Evolutionary conservation across 495 filamentous ascomycete genomes (phyloP).

Genomic region (Neurospora africana): DNA sequence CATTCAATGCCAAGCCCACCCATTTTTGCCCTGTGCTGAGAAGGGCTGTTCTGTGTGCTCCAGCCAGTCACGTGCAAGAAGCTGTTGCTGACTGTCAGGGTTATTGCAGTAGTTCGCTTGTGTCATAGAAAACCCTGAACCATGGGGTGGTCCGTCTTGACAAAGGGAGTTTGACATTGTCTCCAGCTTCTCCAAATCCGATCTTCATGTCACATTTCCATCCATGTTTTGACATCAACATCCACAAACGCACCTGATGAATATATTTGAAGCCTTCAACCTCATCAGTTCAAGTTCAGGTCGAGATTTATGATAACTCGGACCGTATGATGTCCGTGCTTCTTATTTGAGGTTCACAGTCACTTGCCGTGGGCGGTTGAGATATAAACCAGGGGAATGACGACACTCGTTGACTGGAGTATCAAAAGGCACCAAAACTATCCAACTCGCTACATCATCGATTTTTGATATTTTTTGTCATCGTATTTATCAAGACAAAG

Average conservation of each 20-base stretch:
- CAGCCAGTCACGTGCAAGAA: constrained; percentile 13
- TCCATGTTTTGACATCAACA: neutral
- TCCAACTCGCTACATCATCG: neutral
- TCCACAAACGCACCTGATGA: neutral
- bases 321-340: neutral
- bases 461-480: neutral
- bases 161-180: neutral
- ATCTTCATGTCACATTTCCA: neutral
- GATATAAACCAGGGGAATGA: neutral
- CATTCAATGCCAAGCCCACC: constrained; percentile 16
- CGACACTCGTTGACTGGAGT: neutral
- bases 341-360: neutral
- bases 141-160: neutral
- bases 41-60: constrained; percentile 14
- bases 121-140: neutral
- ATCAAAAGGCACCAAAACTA: neutral
- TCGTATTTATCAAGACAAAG: neutral
- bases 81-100: neutral
- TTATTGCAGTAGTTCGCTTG: neutral
- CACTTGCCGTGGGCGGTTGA: neutral
- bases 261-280: neutral
- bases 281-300: neutral
- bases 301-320: neutral
- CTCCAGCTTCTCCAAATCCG: neutral
- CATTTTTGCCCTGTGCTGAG: constrained; percentile 11